Evolutionary conservation across 768 basidiomycete genomes (phyloP).

Genomic region (Russula lepida): DNA sequence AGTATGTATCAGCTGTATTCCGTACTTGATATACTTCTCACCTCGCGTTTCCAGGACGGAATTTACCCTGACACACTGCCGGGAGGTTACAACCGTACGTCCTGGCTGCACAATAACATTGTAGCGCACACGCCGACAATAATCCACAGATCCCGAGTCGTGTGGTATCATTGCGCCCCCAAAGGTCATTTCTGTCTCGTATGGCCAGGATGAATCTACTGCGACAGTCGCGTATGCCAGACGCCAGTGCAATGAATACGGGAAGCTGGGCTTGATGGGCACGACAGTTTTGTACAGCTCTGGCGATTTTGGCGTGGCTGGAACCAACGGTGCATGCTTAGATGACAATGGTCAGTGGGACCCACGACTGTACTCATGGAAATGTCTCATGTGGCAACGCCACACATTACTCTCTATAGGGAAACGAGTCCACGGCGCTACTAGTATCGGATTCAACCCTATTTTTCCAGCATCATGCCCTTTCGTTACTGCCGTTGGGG

Average conservation of each 20-base stretch:
- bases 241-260: constrained; percentile 40
- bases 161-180: constrained; percentile 33
- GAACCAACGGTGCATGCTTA: constrained; percentile 28
- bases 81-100: constrained; percentile 30
- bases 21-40: background rate
- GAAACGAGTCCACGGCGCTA: constrained; percentile 16
- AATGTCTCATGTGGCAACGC: background rate
- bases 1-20: background rate
- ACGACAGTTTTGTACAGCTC: constrained; percentile 37
- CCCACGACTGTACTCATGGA: background rate
- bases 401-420: background rate
- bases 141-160: constrained; percentile 26
- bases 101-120: background rate
- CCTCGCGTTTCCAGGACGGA: background rate
- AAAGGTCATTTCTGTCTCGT: constrained; percentile 37
- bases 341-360: constrained; percentile 23
- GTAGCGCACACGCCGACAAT: background rate
- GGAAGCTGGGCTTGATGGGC: constrained; percentile 37
- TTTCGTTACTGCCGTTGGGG: constrained; percentile 32
- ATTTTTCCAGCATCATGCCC: constrained; percentile 38
- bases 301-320: constrained; percentile 40
- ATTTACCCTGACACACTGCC: constrained; percentile 35
- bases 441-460: constrained; percentile 35
- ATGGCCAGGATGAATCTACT: constrained; percentile 29
- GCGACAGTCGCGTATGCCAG: constrained; percentile 30